Evolutionary conservation across 2,329 filamentous ascomycete genomes (phyloP), one percentile per base, ranked within the genome.

Genomic region (Cucurbitaria berberidis): DNA sequence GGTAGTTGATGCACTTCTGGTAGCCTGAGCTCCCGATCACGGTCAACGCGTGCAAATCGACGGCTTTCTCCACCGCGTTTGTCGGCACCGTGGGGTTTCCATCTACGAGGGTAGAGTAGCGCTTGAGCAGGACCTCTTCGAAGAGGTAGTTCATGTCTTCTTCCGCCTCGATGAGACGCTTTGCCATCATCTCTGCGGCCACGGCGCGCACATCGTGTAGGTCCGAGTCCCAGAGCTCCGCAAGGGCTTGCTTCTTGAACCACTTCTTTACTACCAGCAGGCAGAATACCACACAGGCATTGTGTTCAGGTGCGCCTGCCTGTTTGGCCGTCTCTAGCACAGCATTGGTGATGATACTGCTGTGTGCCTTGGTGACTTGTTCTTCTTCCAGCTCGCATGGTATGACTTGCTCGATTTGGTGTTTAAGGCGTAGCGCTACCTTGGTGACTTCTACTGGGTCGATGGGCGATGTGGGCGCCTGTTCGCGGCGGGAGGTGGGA

Each of bases 1-100:
- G 86, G 70, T 96, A 91, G 57, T 83, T 86, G 67, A 98, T 91
- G 71, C 93, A 98, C 77, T 96, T 96, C 66, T 98, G 95, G 74
- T 98, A 99, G 22, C 95, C 93, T 0, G 91, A 92, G 0, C 90
- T 93, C 2, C 91, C 91, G 57, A 98, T 98, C 42, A 99, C 87
- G 13, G 85, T 83, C 40, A 98, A 81, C 1, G 93, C 91, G 72
- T 99, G 95, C 22, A 98, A 78, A 67, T 99, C 95, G 30, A 98
- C 92, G 0, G 95, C 91, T 68, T 91, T 90, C 75, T 99, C 95
- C 53, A 99, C 87, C 19, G 91, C 95, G 69, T 98, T 99, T 58
- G 89, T 83, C 0, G 93, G 90, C 1, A 82, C 78, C 0, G 91
- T 92, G 36, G 89, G 81, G 59, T 89, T 81, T 36, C 86, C 87